Conservation (phyloP, 768 basidiomycete species). For the Cubamyces sp. region DNA sequence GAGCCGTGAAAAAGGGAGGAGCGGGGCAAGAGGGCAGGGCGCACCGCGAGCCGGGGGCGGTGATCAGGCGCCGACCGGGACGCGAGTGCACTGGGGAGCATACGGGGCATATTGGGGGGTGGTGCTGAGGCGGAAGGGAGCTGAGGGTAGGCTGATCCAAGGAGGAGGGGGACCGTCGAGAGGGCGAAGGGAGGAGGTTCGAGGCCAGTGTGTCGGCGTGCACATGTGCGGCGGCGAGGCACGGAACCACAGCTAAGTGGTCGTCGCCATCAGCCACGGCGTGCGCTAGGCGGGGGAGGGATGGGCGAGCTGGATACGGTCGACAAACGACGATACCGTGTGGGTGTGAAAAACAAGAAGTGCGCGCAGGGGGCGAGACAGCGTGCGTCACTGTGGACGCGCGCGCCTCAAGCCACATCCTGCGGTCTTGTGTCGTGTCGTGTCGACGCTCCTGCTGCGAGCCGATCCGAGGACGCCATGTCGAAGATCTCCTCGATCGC, state of each 20-base stretch:
- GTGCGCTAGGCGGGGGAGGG: slow-evolving; percentile 47
- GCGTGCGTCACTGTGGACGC: slow-evolving; percentile 56
- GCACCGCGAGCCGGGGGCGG: slow-evolving; percentile 32
- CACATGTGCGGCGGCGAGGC: slow-evolving; percentile 51
- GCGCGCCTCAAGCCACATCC: slow-evolving; percentile 58
- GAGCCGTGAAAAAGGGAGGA: slow-evolving; percentile 28
- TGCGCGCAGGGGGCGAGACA: slow-evolving; percentile 50
- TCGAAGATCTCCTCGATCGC: slow-evolving; percentile 40
- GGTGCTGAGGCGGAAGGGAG: slow-evolving; percentile 25
- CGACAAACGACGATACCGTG: slow-evolving; percentile 23
- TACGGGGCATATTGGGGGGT: slow-evolving; percentile 25
- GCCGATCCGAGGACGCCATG: slow-evolving; percentile 56
- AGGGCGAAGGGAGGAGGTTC: slow-evolving; percentile 40
- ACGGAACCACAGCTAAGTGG: slow-evolving; percentile 84
- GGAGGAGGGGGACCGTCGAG: slow-evolving; percentile 31
- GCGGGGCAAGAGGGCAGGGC: slow-evolving; percentile 23
- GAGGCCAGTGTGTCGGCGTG: slow-evolving; percentile 76
- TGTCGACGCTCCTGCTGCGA: slow-evolving; percentile 53
- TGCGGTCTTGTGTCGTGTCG: slow-evolving; percentile 50
- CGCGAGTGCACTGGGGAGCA: slow-evolving; percentile 9
- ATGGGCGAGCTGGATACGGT: slow-evolving; percentile 22
- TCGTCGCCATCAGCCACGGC: slow-evolving; percentile 62
- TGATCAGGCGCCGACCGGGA: slow-evolving; percentile 49
- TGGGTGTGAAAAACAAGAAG: slow-evolving; percentile 54
- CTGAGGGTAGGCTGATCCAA: slow-evolving; percentile 24